Base-by-base conservation (phyloP, 768 basidiomycete genomes). In the Dioszegia hungarica region DNA sequence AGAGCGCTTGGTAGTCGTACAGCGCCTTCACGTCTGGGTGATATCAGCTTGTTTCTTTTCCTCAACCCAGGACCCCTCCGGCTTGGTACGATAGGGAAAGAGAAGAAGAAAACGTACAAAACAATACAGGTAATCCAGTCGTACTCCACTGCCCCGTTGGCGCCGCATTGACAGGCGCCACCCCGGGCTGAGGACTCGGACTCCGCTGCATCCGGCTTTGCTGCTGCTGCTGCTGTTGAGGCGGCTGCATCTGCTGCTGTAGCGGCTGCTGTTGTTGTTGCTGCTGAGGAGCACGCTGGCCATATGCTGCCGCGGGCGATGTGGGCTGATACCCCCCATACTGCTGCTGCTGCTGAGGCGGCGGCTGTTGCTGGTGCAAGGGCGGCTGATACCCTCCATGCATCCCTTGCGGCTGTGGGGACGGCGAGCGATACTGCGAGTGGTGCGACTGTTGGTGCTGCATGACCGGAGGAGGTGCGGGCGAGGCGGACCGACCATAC, bases 81-180 rank as follows among this genome's bases (percentile, higher is more conserved):
- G 34, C 12, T 20, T 14, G 14, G n/a, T n/a, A n/a, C n/a, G n/a
- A n/a, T n/a, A n/a, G n/a, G n/a, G n/a, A n/a, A n/a, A n/a, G n/a
- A n/a, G 33, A 38, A 33, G 17, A 2, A 12, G 6, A 27, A 6
- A 5, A 70, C 87, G 63, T 60, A 90, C 91, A 93, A 79, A 95
- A 94, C 67, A 92, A 69, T 29, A 97, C 87, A 0, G 84, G 83
- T 36, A 82, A 80, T 0, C 92, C 92, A 38, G 87, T 86, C 50
- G 93, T 90, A 6, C 87, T 89, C 43, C 84, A 85, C 66, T 89
- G 84, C 0, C 84, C 85, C 4, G 86, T 87, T n/a, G 85, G 84
- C 10, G 77, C 68, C 11, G 82, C 63, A 62, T 75, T 57, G 73
- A 73, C 54, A 70, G 79, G 40, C 59, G 70, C 59, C 68, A 78